phyloP scores from a whole-genome alignment of 192 early-diverging fungal species.

The Umbelopsis isabellina region DNA sequence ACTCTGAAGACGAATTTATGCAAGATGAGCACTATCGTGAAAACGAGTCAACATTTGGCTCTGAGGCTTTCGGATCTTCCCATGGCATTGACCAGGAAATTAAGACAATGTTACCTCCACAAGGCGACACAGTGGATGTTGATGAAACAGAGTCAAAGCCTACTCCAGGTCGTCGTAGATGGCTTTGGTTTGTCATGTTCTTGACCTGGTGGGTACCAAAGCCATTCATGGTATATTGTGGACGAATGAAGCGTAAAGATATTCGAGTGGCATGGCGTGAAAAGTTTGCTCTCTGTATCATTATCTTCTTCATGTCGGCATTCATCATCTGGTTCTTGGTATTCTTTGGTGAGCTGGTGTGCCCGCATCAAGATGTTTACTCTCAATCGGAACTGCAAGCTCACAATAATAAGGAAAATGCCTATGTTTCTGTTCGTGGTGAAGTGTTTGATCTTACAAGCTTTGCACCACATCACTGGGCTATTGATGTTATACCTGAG shows the following conservation, averaged over 20 bases:
- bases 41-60: conserved; percentile 37
- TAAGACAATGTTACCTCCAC: conserved; percentile 21
- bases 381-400: conserved; percentile 58
- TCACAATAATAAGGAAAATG: conserved; percentile 50
- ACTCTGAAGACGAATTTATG: conserved; percentile 38
- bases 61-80: conserved; percentile 22
- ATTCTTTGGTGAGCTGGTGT: conserved; percentile 73
- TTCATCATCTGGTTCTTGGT: conserved; percentile 88
- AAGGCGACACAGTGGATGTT: not conserved
- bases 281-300: conserved; percentile 88
- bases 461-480: conserved; percentile 61
- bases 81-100: conserved; percentile 4
- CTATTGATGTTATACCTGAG: conserved; percentile 57
- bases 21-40: conserved; percentile 28
- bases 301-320: conserved; percentile 79
- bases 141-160: conserved; percentile 55
- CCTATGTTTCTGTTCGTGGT: conserved; percentile 74
- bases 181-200: conserved; percentile 83
- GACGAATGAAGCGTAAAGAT: conserved; percentile 78
- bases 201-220: conserved; percentile 88
- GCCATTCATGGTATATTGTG: conserved; percentile 63
- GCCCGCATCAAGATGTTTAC: conserved; percentile 76
- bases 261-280: conserved; percentile 96
- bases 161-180: conserved; percentile 69
- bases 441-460: conserved; percentile 81